A percentile compares a stretch with the other conserved stretches of the same genome.
Evolutionary conservation across 306 rosid species (phyloP).

Genomic region (Cucumis hystrix): DNA sequence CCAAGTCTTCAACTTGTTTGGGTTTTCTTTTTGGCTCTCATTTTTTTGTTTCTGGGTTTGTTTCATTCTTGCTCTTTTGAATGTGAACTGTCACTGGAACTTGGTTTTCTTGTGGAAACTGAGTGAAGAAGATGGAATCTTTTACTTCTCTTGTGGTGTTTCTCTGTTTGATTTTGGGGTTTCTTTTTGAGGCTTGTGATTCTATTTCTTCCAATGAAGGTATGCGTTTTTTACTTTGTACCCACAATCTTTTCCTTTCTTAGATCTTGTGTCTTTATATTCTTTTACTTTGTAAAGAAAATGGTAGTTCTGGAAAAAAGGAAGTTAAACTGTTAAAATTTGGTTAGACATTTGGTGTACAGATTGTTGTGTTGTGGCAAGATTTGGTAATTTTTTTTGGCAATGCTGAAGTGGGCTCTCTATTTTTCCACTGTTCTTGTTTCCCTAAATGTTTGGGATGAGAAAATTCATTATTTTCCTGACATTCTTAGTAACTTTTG

Average conservation of each 20-base stretch:
- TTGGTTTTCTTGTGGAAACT: constrained; percentile 12
- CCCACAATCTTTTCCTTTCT: background rate
- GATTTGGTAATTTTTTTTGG: background rate
- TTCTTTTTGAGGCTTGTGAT: constrained; percentile 31
- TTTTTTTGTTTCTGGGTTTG: background rate
- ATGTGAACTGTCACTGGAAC: constrained; percentile 18
- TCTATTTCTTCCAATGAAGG: constrained; percentile 57
- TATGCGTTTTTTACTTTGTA: constrained; percentile 13
- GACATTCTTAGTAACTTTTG: background rate
- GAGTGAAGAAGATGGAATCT: constrained; percentile 26
- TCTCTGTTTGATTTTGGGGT: constrained; percentile 24
- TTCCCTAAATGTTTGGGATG: background rate
- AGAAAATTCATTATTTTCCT: background rate
- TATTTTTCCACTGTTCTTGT: background rate
- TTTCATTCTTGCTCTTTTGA: constrained; percentile 16
- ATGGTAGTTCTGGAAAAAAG: background rate
- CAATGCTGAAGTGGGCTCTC: background rate
- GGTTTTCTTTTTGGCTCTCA: background rate
- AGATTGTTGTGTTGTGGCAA: background rate
- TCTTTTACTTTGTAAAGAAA: constrained; percentile 6
- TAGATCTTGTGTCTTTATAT: constrained; percentile 37
- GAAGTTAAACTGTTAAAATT: background rate
- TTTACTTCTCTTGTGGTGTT: constrained; percentile 31
- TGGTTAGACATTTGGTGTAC: background rate
- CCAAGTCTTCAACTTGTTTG: background rate